These are phyloP conservation scores for Nakazawaea anatomiae DNA, from an alignment of 805 yeast species.

Conservation along the genomic window DNA sequence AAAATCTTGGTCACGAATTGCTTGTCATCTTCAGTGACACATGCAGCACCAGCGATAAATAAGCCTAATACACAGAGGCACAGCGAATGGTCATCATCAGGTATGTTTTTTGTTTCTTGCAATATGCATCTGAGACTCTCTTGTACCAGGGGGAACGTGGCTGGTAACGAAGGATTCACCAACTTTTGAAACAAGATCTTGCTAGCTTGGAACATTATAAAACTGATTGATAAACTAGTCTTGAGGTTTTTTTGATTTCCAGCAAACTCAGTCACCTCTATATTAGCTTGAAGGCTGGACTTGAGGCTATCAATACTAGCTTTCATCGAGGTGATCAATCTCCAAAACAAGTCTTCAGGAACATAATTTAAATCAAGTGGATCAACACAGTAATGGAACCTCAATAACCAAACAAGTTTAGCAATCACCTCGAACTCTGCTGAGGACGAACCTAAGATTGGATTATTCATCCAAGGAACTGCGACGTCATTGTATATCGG, in stretches of 20 bases:
- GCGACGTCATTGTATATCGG: conserved; percentile 14
- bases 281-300: neutral
- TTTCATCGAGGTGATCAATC: conserved; percentile 5
- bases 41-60: conserved; percentile 7
- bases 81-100: conserved; percentile 8
- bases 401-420: conserved; percentile 32
- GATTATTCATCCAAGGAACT: conserved; percentile 35
- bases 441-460: conserved; percentile 33
- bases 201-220: conserved; percentile 6
- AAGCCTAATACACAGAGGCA: conserved; percentile 7
- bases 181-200: conserved; percentile 8
- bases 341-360: conserved; percentile 9
- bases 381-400: conserved; percentile 12
- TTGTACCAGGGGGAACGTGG: conserved; percentile 4
- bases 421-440: conserved; percentile 31
- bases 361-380: neutral
- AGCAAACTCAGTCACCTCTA: neutral
- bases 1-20: neutral
- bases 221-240: conserved; percentile 1
- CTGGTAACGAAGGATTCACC: conserved; percentile 6
- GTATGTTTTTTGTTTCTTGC: neutral
- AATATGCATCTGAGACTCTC: conserved; percentile 1
- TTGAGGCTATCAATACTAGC: conserved; percentile 3
- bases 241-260: neutral
- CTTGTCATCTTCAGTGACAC: neutral